Base-by-base conservation (phyloP, 1,284 basidiomycete species). In the Ceratobasidium papillatum region DNA sequence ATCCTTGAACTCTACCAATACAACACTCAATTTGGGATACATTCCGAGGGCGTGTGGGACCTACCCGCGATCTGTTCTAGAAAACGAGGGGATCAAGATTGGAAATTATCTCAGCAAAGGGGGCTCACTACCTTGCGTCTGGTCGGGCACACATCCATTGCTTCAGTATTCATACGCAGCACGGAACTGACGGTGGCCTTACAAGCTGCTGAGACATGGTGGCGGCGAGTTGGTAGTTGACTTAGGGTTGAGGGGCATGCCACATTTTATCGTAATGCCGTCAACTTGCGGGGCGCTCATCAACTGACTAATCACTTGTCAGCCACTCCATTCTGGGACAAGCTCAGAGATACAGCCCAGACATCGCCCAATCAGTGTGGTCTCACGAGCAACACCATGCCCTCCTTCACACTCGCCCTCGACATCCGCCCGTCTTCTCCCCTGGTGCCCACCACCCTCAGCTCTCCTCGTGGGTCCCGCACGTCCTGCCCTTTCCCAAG, bases 41-140 rank as follows among this genome's bases (percentile, higher is more conserved):
- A 25, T 12, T 58, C 17, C 14, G 45, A 43, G 9, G 19, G 45
- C 45, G 45, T 2, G 30, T 51, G 36, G 22, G 58, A 73, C 75
- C 14, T 56, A 75, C 75, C 75, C 27, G 75, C 30, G 30, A 75
- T 54, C 43, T 75, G 68, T 51, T 73, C 75, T 75, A 49, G 62
- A 64, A 64, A 64, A 11, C 65, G 17, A 56, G n/a, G 47, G 22
- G 62, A 47, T 64, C 61, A 63, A 30, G 45, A 64, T 45, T 25
- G 61, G 51, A 54, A 43, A 69, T 36, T 1, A n/a, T n/a, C n/a
- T n/a, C n/a, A n/a, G n/a, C n/a, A n/a, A n/a, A n/a, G 17, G 27
- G 17, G 49, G 32, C 65, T 59, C 32, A 36, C 4, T 36, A 63
- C 75, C 75, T 51, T 75, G 27, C 25, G 68, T 63, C 75, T 75